A percentile compares a stretch with the other conserved stretches of the same genome.
Conservation (phyloP, 805 yeast genomes). For the Wickerhamiella allomyrinae region DNA sequence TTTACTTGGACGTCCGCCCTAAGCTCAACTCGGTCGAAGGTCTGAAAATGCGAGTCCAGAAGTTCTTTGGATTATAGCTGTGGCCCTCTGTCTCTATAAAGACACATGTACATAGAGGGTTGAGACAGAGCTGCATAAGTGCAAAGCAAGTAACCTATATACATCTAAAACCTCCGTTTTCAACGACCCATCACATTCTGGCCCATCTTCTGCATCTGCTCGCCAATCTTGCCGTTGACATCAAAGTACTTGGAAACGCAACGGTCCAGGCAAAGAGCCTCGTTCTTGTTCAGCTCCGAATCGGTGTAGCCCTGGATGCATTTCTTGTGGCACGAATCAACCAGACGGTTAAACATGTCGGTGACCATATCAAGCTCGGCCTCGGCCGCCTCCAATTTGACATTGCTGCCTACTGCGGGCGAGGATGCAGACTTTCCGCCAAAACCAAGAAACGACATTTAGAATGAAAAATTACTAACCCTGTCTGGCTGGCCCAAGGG, state of each 20-base stretch:
- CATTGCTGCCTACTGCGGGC: constrained; percentile 19
- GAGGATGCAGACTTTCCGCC: constrained; percentile 34
- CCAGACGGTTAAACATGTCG: constrained; percentile 88
- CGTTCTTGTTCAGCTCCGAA: constrained; percentile 63
- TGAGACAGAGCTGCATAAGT: too few relatives aligned
- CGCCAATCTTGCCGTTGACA: constrained; percentile 89
- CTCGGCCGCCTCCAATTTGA: constrained; percentile 61
- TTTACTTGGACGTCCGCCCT: constrained; percentile 83
- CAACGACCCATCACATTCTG: constrained; percentile 14
- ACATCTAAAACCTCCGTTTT: background rate
- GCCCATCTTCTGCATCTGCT: constrained; percentile 28
- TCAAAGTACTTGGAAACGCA: constrained; percentile 93
- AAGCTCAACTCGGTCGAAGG: constrained; percentile 78
- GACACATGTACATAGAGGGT: background rate
- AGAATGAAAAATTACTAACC: background rate
- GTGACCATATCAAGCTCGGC: constrained; percentile 95
- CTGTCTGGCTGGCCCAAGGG: too few relatives aligned
- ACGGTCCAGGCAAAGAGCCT: constrained; percentile 81
- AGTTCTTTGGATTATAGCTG: constrained; percentile 30
- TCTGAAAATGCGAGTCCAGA: constrained; percentile 46
- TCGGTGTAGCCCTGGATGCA: constrained; percentile 59
- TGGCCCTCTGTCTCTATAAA: background rate
- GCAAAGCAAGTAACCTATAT: background rate
- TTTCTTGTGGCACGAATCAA: constrained; percentile 76
- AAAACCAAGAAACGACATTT: constrained; percentile 33